Evolutionary conservation across 2,329 filamentous ascomycete genomes (phyloP), one percentile per base, ranked within the genome.

Genomic region (Cladosporium sp.): DNA sequence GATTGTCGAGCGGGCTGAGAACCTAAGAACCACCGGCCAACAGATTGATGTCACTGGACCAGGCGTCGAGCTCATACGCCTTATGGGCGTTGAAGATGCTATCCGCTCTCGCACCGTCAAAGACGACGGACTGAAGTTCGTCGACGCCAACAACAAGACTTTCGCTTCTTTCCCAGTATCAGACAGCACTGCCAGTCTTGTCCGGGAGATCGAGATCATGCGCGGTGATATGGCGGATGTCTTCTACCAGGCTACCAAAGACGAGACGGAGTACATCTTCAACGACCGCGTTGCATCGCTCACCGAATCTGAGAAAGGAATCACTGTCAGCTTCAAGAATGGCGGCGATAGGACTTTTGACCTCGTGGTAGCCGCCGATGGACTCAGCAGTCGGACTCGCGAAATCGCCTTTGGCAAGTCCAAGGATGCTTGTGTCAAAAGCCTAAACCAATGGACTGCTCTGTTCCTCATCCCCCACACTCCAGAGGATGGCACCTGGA

Each of bases 171-270:
- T 70, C 18, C 66, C 67, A 6, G 75, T 71, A 10, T 67, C 68
- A 4, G 74, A 72, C 38, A 72, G 70, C 28, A 38, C 69, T 3
- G 70, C 73, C 41, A 72, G 70, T n/a, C 69, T 69, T 6, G 75
- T 75, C n/a, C 71, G 70, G 49, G 74, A 76, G 58, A 69, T 76
- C 26, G 75, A 77, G 66, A 75, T 77, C 51, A 60, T 76, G 66
- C 59, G 75, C 18, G 74, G 74, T 5, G 63, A 68, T 10, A 65
- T 77, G 18, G 74, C 71, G 3, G 59, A 71, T 12, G 66, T 76
- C 18, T 67, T 71, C 7, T 71, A 70, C 32, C 47, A 69, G 30
- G 66, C 71, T 15, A 71, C 71, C 41, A 65, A 66, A 54, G 62
- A 64, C 5, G 69, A 71, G 5, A 67, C 76, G 4, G 73, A 77